Percentiles rank a stretch among this genome's conserved stretches.
These are phyloP conservation scores for Trypethelium eluteriae DNA, from an alignment of 495 filamentous ascomycete genomes.

Conservation along the genomic window DNA sequence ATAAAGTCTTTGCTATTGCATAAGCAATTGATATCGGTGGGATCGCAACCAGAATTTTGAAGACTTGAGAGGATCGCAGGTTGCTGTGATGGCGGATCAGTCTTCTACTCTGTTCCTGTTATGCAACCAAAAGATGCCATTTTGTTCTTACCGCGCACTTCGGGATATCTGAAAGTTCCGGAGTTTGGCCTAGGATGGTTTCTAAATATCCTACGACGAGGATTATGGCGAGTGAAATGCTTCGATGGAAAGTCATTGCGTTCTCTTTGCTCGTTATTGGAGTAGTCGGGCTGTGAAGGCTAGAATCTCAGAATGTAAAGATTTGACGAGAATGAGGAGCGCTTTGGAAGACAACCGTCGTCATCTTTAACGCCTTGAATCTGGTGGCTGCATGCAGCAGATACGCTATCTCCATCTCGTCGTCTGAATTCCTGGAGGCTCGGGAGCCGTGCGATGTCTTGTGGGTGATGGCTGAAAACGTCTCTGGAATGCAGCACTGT, in stretches of 20 bases:
- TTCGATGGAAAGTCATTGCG: neutral
- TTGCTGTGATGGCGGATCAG: neutral
- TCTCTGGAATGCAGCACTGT: neutral
- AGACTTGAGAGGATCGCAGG: neutral
- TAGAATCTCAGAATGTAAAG: neutral
- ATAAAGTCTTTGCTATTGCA: constrained; percentile 4
- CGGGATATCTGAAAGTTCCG: neutral
- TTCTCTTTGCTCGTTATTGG: neutral
- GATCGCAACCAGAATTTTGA: neutral
- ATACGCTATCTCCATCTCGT: neutral
- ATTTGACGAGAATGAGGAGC: neutral
- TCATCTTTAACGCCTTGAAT: neutral
- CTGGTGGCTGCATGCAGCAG: neutral
- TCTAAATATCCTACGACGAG: neutral
- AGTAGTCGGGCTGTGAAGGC: neutral
- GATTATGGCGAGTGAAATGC: neutral
- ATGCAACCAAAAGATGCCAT: neutral
- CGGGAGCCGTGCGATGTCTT: neutral
- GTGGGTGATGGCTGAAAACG: neutral
- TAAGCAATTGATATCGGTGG: neutral
- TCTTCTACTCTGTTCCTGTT: neutral
- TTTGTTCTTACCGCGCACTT: neutral
- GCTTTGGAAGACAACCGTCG: neutral
- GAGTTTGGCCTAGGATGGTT: neutral
- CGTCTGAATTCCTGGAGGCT: neutral